Evolutionary conservation across 2,329 filamentous ascomycete genomes (phyloP).

Genomic region (Ophiostoma tasmaniense): DNA sequence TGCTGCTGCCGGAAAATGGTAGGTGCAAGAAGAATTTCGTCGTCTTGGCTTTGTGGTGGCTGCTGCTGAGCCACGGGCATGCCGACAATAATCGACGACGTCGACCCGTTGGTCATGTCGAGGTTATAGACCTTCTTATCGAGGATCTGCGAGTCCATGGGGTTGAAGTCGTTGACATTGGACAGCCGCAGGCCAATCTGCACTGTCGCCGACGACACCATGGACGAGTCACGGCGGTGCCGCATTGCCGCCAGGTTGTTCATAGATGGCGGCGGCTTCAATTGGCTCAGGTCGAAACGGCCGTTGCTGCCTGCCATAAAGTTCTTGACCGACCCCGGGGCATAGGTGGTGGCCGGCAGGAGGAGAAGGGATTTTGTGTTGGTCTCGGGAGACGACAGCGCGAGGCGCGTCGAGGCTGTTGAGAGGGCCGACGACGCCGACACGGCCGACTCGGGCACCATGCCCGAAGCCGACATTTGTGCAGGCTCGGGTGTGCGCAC

Average conservation of each 20-base stretch:
- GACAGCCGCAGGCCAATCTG: constrained; percentile 64
- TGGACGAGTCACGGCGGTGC: constrained; percentile 52
- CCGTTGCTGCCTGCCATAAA: background rate
- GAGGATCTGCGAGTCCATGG: constrained; percentile 27
- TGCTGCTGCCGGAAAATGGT: background rate
- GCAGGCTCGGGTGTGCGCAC: constrained; percentile 27
- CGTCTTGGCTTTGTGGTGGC: background rate
- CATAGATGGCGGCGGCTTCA: constrained; percentile 39
- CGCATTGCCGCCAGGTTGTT: constrained; percentile 32
- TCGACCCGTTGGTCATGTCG: constrained; percentile 15
- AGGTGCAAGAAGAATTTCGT: background rate
- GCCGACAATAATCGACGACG: background rate
- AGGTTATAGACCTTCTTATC: constrained; percentile 32
- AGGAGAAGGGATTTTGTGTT: constrained; percentile 29
- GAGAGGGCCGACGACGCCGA: constrained; percentile 1
- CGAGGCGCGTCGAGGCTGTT: constrained; percentile 20
- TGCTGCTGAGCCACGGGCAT: constrained; percentile 4
- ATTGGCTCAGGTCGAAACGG: constrained; percentile 23
- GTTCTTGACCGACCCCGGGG: constrained; percentile 20
- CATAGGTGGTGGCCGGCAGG: constrained; percentile 42
- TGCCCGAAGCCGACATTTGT: constrained; percentile 23
- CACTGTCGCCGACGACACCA: constrained; percentile 58
- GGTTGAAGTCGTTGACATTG: constrained; percentile 43
- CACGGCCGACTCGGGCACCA: background rate
- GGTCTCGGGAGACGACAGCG: background rate